Base-by-base conservation (phyloP, 2,329 filamentous ascomycete species). In the Helotiales sp. region DNA sequence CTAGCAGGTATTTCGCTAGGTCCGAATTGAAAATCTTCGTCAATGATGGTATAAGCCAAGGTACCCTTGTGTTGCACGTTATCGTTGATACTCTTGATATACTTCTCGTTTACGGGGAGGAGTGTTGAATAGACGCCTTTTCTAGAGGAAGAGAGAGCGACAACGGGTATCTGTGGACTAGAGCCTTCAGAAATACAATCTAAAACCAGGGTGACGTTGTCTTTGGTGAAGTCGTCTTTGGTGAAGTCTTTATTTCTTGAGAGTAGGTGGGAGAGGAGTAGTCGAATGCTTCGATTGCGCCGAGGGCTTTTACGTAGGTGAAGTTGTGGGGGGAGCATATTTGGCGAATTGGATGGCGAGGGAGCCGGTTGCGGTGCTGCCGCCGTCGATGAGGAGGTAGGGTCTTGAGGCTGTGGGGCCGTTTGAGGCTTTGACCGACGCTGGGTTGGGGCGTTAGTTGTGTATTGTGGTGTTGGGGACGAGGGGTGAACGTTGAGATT, bases 271-370 rank as follows among this genome's bases (percentile, higher is more conserved):
- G 71, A 17, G 75, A 74, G 17, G 73, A 74, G 72, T 84, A 83
- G 69, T 83, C 76, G 63, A 81, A 81, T 10, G 74, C 74, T 44
- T 55, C 61, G 33, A 62, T 44, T 60, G 79, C 80, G 19, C 81
- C 81, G 10, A 79, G 70, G 3, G 66, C 68, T 58, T 75, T 75
- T 2, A 79, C 70, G 10, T 81, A 75, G 3, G 75, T 73, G 66
- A 78, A 79, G 67, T 81, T 82, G 52, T 70, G 72, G 1, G 76
- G 73, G 1, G 77, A 80, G 55, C 75, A 75, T 15, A 77, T 57
- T 78, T 77, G 7, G 77, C 79, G 58, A 71, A 80, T 62, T 81
- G 79, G 27, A 82, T 73, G 6, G 78, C 79, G 3, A 81, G 69
- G 1, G 73, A 72, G 2, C 80, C 80, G 0, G 79, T 81, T 17